Evolutionary conservation across 2,329 filamentous ascomycete species (phyloP), one percentile per base, ranked within the genome.

Genomic region (Penicillium sp.): DNA sequence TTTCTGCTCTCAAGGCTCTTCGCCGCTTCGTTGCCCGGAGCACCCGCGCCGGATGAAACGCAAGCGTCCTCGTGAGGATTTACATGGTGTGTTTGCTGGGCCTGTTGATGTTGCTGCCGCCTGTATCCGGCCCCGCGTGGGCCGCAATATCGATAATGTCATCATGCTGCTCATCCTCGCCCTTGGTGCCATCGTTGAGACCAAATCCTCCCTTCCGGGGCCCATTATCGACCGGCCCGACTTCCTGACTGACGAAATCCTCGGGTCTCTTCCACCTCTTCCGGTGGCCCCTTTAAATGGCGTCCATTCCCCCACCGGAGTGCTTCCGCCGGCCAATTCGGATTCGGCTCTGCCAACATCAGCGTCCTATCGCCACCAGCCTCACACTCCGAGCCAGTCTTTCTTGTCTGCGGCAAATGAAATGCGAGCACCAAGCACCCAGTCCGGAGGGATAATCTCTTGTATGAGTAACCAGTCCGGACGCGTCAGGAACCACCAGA

Each of bases 151-250:
- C n/a, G 81, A 85, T 46, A 95, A 89, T 60, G 91, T 90, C 0
- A 79, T 96, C 35, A 83, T 96, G 1, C 79, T 96, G 2, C 78
- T 92, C 4, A 84, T 96, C 1, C 78, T 97, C 48, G 92, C 92
- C 0, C 75, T 99, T 6, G 94, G 94, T 16, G 91, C 90, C 64
- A 88, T 97, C 11, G 92, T 89, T 62, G 70, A 78, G 53, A 79
- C 53, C 74, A 74, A 39, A 66, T 74, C 4, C 11, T 74, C 76
- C n/a, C 63, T 86, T 9, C 81, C 81, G 16, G 77, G 76, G 2
- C 76, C 87, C 2, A 79, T 88, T 7, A 78, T 76, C 13, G 66
- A 69, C 22, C 51, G 46, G 11, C 48, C 56, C 28, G 65, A 65
- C 54, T 69, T 59, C 52, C 67, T 53, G 46, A 61, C 58, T 47